Evolutionary conservation across 2,329 filamentous ascomycete genomes (phyloP), one percentile per base, ranked within the genome.

Genomic region (Calycina marina): DNA sequence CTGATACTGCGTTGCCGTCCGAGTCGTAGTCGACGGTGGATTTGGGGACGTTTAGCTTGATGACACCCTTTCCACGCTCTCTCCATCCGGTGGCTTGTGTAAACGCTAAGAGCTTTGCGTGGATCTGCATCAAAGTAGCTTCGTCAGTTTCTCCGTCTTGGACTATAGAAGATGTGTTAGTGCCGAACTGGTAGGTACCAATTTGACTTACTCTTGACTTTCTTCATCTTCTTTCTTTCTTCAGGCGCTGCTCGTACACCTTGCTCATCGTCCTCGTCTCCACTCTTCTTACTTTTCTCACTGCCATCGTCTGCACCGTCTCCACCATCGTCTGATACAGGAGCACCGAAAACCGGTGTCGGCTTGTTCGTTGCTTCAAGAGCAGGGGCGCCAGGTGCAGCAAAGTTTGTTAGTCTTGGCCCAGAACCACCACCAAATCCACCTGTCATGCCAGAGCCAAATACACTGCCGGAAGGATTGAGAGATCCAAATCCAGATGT

Each of bases 71-170:
- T 9, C 86, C 86, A 32, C 86, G 75, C 58, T 96, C 88, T 55
- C 88, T 88, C 88, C 88, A 96, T 28, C 65, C 67, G 20, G 65
- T 63, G 41, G 72, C 48, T 40, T 52, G 51, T 4, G 47, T 72
- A 47, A 90, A 79, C 36, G 77, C 69, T 59, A 83, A 96, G 37
- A 96, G 70, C 56, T 92, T 93, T 13, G 83, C 79, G 42, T 86
- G 77, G 37, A 79, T 73, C 27, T 73, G 69, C 50, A 88, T 70
- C 30, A 83, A 59, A 2, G 80, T 88, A 13, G 65, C 65, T 54
- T 96, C 88, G 30, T 74, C 74, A 47, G 85, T 75, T 57, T 96
- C 88, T 35, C 88, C 88, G 31, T 90, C 88, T 52, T 93, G 79
- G 25, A 88, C 70, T 22, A 29, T 61, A 59, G 16, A 76, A 72